phyloP scores from a whole-genome alignment of 495 filamentous ascomycete genomes.

The Xylaria sp. region DNA sequence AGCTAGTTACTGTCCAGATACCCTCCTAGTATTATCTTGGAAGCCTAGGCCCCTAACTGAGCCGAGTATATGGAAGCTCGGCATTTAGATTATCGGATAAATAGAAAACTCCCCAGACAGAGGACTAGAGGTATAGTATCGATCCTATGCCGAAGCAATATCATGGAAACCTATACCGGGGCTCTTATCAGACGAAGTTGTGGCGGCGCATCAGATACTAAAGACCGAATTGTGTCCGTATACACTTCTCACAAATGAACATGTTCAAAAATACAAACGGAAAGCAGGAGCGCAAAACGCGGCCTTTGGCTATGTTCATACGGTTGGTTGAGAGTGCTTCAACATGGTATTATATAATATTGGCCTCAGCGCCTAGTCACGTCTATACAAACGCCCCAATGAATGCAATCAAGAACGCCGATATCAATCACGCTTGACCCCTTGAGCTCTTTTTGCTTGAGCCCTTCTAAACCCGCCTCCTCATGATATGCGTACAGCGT shows the following conservation, averaged over 20 bases:
- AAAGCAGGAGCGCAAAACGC: neutral
- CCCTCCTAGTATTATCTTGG: neutral
- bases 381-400: slow-evolving; percentile 29
- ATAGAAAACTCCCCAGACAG: neutral
- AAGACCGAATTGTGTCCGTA: neutral
- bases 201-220: slow-evolving; percentile 1
- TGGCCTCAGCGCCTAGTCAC: neutral
- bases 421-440: neutral
- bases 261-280: neutral
- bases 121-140: neutral
- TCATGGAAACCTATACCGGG: slow-evolving; percentile 4
- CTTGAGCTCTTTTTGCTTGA: neutral
- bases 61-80: neutral
- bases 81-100: neutral
- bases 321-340: neutral
- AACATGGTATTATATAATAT: slow-evolving; percentile 10
- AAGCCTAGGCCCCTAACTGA: neutral
- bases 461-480: slow-evolving; percentile 12
- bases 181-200: neutral
- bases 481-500: slow-evolving; percentile 25
- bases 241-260: neutral
- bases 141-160: neutral
- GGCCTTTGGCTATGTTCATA: neutral
- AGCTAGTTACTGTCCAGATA: neutral
- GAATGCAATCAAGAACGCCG: slow-evolving; percentile 25